Conservation (phyloP, 2,329 filamentous ascomycete genomes). For the Magnaporthiopsis incrustans region DNA sequence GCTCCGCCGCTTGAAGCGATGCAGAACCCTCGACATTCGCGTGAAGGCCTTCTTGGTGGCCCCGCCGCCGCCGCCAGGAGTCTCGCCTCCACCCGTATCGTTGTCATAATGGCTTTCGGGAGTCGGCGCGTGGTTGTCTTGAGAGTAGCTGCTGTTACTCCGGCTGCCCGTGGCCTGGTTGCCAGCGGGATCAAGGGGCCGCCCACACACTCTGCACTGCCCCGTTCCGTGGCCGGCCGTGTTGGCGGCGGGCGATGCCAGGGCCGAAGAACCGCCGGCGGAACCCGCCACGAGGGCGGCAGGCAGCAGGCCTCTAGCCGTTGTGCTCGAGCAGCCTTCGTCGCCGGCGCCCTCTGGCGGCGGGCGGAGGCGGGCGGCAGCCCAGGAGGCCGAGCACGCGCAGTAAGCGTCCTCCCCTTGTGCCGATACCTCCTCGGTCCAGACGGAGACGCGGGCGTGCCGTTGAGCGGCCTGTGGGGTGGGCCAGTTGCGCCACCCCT, state of each 20-base stretch:
- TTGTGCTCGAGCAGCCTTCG: not conserved
- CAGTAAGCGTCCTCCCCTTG: slow-evolving; percentile 22
- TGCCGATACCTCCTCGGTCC: slow-evolving; percentile 40
- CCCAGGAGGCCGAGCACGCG: slow-evolving; percentile 18
- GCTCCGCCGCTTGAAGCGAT: not conserved
- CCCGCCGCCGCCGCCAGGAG: slow-evolving; percentile 1
- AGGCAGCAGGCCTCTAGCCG: not conserved
- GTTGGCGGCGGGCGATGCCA: slow-evolving; percentile 1
- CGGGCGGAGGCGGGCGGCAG: slow-evolving; percentile 1
- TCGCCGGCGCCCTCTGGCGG: not conserved
- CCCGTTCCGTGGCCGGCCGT: no score
- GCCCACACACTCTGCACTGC: no score
- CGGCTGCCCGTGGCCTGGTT: not conserved
- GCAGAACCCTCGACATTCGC: not conserved
- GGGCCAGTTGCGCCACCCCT: slow-evolving; percentile 11
- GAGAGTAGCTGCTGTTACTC: slow-evolving; percentile 1
- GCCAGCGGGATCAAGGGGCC: no score
- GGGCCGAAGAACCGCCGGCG: slow-evolving; percentile 8
- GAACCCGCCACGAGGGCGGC: slow-evolving; percentile 8
- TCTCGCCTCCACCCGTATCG: not conserved
- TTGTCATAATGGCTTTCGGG: no score
- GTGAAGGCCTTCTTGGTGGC: slow-evolving; percentile 1
- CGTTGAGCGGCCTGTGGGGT: slow-evolving; percentile 14
- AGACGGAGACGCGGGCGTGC: slow-evolving; percentile 35
- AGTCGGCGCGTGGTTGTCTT: not conserved